Percentiles rank a stretch among this genome's conserved stretches.
Evolutionary conservation across 306 rosid species (phyloP).

Genomic region (Trifolium pratense): DNA sequence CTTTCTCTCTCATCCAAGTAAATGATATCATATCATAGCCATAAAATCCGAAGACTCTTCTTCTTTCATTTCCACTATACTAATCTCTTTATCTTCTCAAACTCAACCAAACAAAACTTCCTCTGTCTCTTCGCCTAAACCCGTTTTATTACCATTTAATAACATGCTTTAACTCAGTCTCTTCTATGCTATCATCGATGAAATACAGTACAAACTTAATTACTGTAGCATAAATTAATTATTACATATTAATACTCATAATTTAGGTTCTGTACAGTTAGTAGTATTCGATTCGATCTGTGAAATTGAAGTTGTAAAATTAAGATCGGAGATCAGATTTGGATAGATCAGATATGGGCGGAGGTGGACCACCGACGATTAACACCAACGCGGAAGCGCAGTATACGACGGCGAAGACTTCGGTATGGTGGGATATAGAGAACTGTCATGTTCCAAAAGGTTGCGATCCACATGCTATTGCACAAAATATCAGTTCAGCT

Average conservation of each 20-base stretch:
- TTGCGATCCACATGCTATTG: conserved; percentile 75
- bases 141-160: not conserved
- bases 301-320: not conserved
- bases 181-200: not conserved
- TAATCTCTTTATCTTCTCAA: not conserved
- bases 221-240: not conserved
- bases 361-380: conserved; percentile 29
- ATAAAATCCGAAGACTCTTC: not conserved
- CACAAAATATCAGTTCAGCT: conserved; percentile 86
- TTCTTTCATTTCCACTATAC: not conserved
- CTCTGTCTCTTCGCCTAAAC: not conserved
- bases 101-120: not conserved
- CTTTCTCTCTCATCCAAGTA: not conserved
- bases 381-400: conserved; percentile 65
- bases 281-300: not conserved
- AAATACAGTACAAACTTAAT: not conserved
- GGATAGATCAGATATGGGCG: conserved; percentile 42
- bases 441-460: conserved; percentile 83
- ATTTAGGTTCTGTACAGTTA: not conserved
- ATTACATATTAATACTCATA: not conserved
- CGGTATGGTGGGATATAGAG: conserved; percentile 98
- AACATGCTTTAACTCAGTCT: not conserved
- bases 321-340: conserved; percentile 10
- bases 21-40: not conserved
- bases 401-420: conserved; percentile 70